Evolutionary conservation across 495 filamentous ascomycete species (phyloP), one percentile per base, ranked within the genome.

Genomic region (Xylaria palmicola): DNA sequence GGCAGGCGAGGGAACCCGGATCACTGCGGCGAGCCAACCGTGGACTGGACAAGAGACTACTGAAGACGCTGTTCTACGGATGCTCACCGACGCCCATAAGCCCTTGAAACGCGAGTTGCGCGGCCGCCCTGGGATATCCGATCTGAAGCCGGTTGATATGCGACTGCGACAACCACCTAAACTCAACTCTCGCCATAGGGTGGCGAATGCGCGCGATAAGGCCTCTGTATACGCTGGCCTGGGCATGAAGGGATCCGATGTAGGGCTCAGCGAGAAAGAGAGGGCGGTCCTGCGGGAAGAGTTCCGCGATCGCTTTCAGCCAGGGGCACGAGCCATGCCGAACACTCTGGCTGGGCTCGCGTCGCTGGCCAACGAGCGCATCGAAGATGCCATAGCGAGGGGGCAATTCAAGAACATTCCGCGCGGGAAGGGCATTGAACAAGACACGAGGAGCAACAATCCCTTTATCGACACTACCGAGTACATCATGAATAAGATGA

Each of bases 401-500:
- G 94, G 94, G 0, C 90, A 96, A 69, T 98, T 98, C 74, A 88
- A 92, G 67, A 87, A 91, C 55, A 90, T 98, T 4, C 85, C 88
- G 2, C 81, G 94, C 10, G 94, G 94, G 0, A 90, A 90, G 65
- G 87, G 85, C 13, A 80, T 90, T 1, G 84, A 93, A 72, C 77
- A 87, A 19, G 93, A 97, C 69, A 78, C 91, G 52, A 87, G 91
- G 67, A 90, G 90, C 2, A 88, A 87, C 62, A 94, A 87, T 68
- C 92, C 95, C 0, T 98, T 94, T 70, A 82, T 98, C 34, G 92
- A 98, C 71, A 98, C 94, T 1, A 98, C 95, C 0, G 93, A 97
- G 74, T 97, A 97, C 71, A 90, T 98, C 65, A 88, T 98, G 87
- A 98, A 98, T 72, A 96, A 95, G 76, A 97, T 98, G 70, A 97